Conservation (phyloP, 1,284 basidiomycete species). For the Sanghuangporus sanghuang region DNA sequence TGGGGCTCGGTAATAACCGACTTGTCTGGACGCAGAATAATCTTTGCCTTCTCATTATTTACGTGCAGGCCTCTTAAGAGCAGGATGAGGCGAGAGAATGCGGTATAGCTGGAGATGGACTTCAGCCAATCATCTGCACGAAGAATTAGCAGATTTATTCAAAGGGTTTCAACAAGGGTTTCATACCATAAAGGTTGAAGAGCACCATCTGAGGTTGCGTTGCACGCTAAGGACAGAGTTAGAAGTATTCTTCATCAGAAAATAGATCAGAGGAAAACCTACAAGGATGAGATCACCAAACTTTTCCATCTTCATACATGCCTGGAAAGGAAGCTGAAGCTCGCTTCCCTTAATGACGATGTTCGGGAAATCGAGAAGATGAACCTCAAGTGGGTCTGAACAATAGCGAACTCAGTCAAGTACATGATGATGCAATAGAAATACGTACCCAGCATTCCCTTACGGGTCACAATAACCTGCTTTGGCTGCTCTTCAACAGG, state of each 20-base stretch:
- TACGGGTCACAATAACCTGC: constrained; percentile 98
- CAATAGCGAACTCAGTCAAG: constrained; percentile 10
- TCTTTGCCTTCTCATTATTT: constrained; percentile 99
- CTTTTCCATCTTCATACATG: constrained; percentile 99
- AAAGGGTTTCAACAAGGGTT: constrained; percentile 1
- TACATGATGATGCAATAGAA: not conserved
- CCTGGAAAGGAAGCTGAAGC: constrained; percentile 97
- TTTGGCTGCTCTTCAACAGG: constrained; percentile 99
- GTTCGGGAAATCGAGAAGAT: constrained; percentile 98
- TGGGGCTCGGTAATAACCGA: constrained; percentile 96
- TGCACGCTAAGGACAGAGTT: constrained; percentile 54
- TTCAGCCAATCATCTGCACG: constrained; percentile 92
- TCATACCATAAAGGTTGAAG: constrained; percentile 89
- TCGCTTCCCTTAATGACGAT: constrained; percentile 99
- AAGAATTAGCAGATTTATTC: constrained; percentile 3
- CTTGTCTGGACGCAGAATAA: constrained; percentile 89
- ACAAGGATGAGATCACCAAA: constrained; percentile 96
- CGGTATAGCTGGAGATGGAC: constrained; percentile 97
- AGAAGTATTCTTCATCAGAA: constrained; percentile 7
- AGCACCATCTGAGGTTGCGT: constrained; percentile 99
- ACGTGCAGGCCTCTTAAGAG: constrained; percentile 96
- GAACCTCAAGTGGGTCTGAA: constrained; percentile 91
- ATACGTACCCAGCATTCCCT: constrained; percentile 91
- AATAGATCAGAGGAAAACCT: constrained; percentile 22
- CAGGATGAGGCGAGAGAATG: constrained; percentile 96